Percentiles rank a stretch among this genome's conserved stretches.
Evolutionary conservation across 163 green algal genomes (phyloP).

Genomic region (Scenedesmus sp.): DNA sequence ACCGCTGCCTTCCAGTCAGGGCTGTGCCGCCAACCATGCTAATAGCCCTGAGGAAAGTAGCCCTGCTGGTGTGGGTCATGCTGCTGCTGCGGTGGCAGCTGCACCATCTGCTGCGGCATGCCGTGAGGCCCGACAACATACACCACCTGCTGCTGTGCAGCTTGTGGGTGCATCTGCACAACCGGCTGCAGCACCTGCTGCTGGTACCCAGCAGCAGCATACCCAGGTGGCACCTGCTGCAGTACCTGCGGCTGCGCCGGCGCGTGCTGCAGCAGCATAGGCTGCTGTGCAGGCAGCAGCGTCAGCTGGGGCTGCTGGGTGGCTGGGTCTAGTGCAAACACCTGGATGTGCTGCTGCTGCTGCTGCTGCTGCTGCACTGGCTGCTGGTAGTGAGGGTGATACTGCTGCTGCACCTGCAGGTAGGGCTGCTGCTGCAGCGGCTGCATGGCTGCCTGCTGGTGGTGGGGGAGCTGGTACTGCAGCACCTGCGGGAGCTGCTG

Average conservation of each 20-base stretch:
- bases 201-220: neutral
- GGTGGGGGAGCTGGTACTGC: neutral
- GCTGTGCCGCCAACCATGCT: neutral
- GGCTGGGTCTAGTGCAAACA: neutral
- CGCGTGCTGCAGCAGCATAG: neutral
- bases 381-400: neutral
- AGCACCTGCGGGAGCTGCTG: neutral
- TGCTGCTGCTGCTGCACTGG: neutral
- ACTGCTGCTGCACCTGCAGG: neutral
- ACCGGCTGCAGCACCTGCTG: neutral
- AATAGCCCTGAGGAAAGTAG: constrained; percentile 29
- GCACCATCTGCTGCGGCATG: neutral
- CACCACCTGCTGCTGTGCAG: neutral
- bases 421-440: neutral
- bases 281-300: neutral
- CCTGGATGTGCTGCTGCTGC: constrained; percentile 4
- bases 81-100: neutral
- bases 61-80: neutral
- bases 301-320: neutral
- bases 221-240: neutral
- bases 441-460: neutral
- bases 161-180: neutral
- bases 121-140: neutral
- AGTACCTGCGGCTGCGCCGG: neutral
- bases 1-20: no score